These are phyloP conservation scores for Ceratopteris richardii DNA, from an alignment of 75 land plant species.

Conservation along the genomic window DNA sequence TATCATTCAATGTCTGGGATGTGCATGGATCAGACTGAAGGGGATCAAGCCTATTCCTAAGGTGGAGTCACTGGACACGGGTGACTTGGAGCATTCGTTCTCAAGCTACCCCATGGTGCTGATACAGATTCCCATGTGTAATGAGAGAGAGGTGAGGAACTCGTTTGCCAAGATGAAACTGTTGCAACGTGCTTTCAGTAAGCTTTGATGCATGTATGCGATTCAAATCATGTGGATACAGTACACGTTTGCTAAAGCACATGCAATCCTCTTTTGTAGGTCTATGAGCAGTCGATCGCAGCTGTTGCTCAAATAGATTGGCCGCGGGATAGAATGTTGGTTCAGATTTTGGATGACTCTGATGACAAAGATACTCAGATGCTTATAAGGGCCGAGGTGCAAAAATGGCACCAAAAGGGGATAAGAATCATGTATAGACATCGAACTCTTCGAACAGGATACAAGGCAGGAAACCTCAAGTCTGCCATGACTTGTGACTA, in stretches of 20 bases:
- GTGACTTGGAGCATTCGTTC: conserved; percentile 46
- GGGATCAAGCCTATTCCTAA: conserved; percentile 48
- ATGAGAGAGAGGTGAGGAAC: too few relatives aligned
- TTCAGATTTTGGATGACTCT: conserved; percentile 84
- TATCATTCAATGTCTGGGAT: conserved; percentile 58
- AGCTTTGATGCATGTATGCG: too few relatives aligned
- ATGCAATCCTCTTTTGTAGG: too few relatives aligned
- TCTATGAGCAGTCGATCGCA: conserved; percentile 72
- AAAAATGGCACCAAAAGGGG: conserved; percentile 57
- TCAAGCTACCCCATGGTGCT: conserved; percentile 70
- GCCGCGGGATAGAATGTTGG: conserved; percentile 54
- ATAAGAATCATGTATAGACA: conserved; percentile 64
- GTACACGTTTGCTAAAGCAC: too few relatives aligned
- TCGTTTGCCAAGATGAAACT: too few relatives aligned
- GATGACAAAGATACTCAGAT: conserved; percentile 51
- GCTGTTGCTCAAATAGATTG: conserved; percentile 76
- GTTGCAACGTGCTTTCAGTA: too few relatives aligned
- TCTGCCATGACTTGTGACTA: conserved; percentile 76
- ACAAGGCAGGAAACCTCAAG: conserved; percentile 78
- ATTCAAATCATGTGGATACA: too few relatives aligned
- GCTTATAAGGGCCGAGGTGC: conserved; percentile 56
- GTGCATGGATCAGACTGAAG: conserved; percentile 66
- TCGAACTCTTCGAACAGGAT: conserved; percentile 51
- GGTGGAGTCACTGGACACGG: conserved; percentile 34
- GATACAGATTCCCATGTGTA: too few relatives aligned